A percentile compares a stretch with the other conserved stretches of the same genome.
Conservation (phyloP, 176 grass and related monocot species). For the Carex myosuroides region DNA sequence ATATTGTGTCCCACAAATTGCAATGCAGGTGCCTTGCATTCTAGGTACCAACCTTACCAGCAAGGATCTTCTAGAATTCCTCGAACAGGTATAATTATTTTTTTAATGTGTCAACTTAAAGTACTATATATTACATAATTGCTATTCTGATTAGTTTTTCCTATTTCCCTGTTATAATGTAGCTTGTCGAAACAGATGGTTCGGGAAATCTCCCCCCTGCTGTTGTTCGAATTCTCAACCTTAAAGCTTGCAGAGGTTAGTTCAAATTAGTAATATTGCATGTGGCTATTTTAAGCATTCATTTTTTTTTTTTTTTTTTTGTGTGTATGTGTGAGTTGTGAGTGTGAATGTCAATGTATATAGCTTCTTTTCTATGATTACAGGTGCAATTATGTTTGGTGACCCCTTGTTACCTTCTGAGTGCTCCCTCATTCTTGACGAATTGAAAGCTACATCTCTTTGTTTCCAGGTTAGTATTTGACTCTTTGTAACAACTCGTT, state of each 20-base stretch:
- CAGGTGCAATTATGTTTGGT: slow-evolving; percentile 98
- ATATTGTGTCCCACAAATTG: neutral
- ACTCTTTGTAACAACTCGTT: neutral
- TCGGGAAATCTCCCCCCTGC: slow-evolving; percentile 64
- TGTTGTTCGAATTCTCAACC: slow-evolving; percentile 75
- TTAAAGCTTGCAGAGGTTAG: slow-evolving; percentile 91
- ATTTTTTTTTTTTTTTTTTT: neutral
- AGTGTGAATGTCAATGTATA: neutral
- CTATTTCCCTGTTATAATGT: slow-evolving; percentile 12
- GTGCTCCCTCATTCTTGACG: slow-evolving; percentile 84
- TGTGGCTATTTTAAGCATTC: neutral
- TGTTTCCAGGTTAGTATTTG: slow-evolving; percentile 70
- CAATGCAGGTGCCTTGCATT: slow-evolving; percentile 87
- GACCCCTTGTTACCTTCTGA: slow-evolving; percentile 77
- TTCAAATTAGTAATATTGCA: neutral
- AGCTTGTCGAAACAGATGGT: slow-evolving; percentile 91
- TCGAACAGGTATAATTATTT: slow-evolving; percentile 57
- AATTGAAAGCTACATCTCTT: slow-evolving; percentile 81
- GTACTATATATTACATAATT: neutral
- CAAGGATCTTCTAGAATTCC: slow-evolving; percentile 86
- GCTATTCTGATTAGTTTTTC: slow-evolving; percentile 7
- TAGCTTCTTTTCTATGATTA: slow-evolving; percentile 1
- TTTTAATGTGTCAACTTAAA: neutral
- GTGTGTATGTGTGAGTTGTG: neutral
- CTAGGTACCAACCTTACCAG: slow-evolving; percentile 73